A percentile compares a stretch with the other conserved stretches of the same genome.
phyloP scores from a whole-genome alignment of 2,329 filamentous ascomycete genomes.

The Aschersonia sp. region DNA sequence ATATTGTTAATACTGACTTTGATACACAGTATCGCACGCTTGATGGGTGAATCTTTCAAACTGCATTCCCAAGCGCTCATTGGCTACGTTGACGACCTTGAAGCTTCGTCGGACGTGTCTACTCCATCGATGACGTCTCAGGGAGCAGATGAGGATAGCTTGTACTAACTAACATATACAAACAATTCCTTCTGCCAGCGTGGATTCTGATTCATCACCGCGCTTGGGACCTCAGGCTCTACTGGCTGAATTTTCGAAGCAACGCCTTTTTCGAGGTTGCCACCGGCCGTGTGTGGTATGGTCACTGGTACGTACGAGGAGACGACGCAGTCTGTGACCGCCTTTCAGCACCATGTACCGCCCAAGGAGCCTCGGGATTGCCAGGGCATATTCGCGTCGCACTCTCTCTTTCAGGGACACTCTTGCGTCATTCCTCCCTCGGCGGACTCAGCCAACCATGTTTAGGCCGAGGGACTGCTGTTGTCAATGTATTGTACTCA shows the following conservation, averaged over 20 bases:
- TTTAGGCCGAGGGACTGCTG: not conserved
- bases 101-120: constrained; percentile 53
- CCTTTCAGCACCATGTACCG: too few species aligned
- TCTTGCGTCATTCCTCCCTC: too few species aligned
- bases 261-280: too few species aligned
- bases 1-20: constrained; percentile 7
- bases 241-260: too few species aligned
- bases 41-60: constrained; percentile 97
- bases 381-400: too few species aligned
- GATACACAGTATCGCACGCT: constrained; percentile 59
- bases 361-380: too few species aligned
- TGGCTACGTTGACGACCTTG: constrained; percentile 79
- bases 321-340: too few species aligned
- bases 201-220: constrained; percentile 5
- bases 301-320: too few species aligned
- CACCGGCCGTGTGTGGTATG: too few species aligned
- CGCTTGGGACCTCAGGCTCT: too few species aligned
- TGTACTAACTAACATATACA: constrained; percentile 38
- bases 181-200: not conserved
- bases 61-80: constrained; percentile 88
- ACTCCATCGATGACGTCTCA: constrained; percentile 60
- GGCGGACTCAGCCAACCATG: constrained; percentile 7
- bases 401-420: too few species aligned
- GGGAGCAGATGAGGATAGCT: constrained; percentile 55
- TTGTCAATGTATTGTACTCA: too few species aligned